These are phyloP conservation scores for Posidonia australis DNA, from an alignment of 106 monocot genomes.

Conservation along the genomic window DNA sequence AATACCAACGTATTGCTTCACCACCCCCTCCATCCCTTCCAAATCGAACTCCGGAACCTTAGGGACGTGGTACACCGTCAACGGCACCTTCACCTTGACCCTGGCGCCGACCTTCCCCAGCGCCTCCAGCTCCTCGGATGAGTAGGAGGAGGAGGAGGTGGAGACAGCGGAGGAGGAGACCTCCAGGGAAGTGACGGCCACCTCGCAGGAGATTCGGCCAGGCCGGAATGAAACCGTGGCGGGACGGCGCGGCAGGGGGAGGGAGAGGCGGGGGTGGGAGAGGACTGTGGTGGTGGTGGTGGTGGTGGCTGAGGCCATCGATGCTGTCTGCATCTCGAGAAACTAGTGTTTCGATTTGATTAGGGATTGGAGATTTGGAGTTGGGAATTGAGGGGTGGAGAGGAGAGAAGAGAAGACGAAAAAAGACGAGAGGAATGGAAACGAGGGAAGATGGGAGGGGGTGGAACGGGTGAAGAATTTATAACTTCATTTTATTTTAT, in stretches of 20 bases:
- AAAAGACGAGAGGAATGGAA: too few relatives aligned
- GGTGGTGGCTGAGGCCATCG: background rate
- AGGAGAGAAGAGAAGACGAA: background rate
- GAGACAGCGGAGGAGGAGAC: conserved; percentile 19
- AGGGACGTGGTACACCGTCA: conserved; percentile 65
- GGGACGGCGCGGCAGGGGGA: background rate
- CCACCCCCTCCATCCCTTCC: conserved; percentile 53
- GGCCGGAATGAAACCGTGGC: conserved; percentile 10
- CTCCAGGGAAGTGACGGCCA: conserved; percentile 37
- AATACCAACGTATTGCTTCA: conserved; percentile 81
- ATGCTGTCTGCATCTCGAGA: background rate
- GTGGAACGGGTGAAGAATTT: too few relatives aligned
- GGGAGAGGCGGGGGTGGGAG: background rate
- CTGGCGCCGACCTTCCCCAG: conserved; percentile 40
- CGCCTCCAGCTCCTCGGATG: conserved; percentile 32
- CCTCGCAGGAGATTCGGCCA: background rate
- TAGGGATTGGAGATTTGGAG: background rate
- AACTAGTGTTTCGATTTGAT: too few relatives aligned
- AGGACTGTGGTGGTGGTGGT: background rate
- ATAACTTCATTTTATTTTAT: too few relatives aligned
- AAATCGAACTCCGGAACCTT: conserved; percentile 70
- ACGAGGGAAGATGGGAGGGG: too few relatives aligned
- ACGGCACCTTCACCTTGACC: conserved; percentile 52
- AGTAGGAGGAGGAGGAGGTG: background rate
- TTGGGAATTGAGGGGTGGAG: background rate